Evolutionary conservation across 768 basidiomycete genomes (phyloP).

Genomic region (Amanita subjunquillea): DNA sequence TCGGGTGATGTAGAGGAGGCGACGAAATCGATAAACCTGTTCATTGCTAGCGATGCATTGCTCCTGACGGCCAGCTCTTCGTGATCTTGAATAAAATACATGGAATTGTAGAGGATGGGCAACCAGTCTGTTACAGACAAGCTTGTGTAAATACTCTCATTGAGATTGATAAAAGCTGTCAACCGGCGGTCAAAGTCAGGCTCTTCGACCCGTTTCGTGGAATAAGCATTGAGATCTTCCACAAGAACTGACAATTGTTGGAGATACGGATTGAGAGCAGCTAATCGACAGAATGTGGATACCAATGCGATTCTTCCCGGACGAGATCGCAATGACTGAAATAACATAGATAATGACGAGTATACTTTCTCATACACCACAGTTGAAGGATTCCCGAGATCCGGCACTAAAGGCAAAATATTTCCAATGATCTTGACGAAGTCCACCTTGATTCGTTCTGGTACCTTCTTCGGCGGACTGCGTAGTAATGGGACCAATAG

Average conservation of each 20-base stretch:
- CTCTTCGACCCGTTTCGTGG: conserved; percentile 73
- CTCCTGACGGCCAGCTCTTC: conserved; percentile 81
- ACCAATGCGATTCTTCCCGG: conserved; percentile 62
- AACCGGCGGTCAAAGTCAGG: conserved; percentile 88
- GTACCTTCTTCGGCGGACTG: conserved; percentile 61
- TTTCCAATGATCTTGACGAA: conserved; percentile 62
- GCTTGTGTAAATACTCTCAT: conserved; percentile 47
- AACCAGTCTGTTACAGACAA: conserved; percentile 62
- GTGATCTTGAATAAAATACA: conserved; percentile 83
- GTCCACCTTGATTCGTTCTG: conserved; percentile 82
- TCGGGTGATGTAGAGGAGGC: conserved; percentile 30
- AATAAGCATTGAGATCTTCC: conserved; percentile 77
- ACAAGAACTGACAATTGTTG: conserved; percentile 42
- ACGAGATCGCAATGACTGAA: conserved; percentile 67
- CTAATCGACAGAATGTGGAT: conserved; percentile 45
- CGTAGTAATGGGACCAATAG: conserved; percentile 77
- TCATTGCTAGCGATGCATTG: conserved; percentile 67
- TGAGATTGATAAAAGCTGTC: conserved; percentile 61
- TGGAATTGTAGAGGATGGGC: conserved; percentile 72
- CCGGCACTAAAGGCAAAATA: conserved; percentile 58
- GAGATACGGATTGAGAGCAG: conserved; percentile 36
- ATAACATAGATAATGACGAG: conserved; percentile 62
- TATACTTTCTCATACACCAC: conserved; percentile 41
- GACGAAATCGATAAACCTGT: conserved; percentile 64
- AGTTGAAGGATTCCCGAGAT: conserved; percentile 36